Conservation (phyloP, 1,284 basidiomycete species). For the Kalmanozyma brasiliensis region DNA sequence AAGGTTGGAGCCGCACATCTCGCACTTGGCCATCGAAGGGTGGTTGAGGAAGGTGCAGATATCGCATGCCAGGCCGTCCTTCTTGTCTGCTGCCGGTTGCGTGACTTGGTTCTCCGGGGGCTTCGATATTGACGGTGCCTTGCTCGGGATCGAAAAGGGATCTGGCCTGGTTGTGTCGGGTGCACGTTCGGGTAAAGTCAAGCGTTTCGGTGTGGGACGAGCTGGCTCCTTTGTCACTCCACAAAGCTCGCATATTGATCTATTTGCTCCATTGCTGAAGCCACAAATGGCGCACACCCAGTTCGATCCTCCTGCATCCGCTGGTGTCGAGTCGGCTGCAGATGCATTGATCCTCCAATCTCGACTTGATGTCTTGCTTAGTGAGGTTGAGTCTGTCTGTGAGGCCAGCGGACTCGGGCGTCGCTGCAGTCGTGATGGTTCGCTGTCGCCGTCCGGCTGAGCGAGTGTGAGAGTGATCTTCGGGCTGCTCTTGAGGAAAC, state of each 20-base stretch:
- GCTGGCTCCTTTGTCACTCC: slow-evolving; percentile 54
- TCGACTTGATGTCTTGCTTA: slow-evolving; percentile 21
- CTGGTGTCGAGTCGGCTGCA: slow-evolving; percentile 29
- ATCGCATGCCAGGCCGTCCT: slow-evolving; percentile 72
- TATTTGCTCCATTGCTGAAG: slow-evolving; percentile 43
- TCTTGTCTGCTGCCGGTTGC: background rate
- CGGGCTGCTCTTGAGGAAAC: slow-evolving; percentile 87
- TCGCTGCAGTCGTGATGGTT: slow-evolving; percentile 36
- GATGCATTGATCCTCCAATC: slow-evolving; percentile 42
- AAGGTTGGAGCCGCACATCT: slow-evolving; percentile 84
- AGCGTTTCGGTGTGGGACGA: slow-evolving; percentile 22
- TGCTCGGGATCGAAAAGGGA: slow-evolving; percentile 16
- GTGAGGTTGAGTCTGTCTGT: background rate
- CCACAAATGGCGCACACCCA: slow-evolving; percentile 63
- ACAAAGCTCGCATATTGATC: slow-evolving; percentile 48
- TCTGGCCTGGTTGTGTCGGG: slow-evolving; percentile 9
- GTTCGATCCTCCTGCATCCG: slow-evolving; percentile 14
- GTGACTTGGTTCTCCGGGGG: background rate
- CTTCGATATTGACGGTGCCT: slow-evolving; percentile 12
- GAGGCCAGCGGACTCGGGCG: slow-evolving; percentile 27
- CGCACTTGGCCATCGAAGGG: slow-evolving; percentile 79
- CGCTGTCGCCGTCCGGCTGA: slow-evolving; percentile 25
- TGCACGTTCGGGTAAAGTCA: slow-evolving; percentile 3
- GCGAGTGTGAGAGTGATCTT: slow-evolving; percentile 81
- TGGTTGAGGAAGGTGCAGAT: slow-evolving; percentile 94